Evolutionary conservation across 306 rosid genomes (phyloP), one percentile per base, ranked within the genome.

Genomic region (Glycine latifolia): DNA sequence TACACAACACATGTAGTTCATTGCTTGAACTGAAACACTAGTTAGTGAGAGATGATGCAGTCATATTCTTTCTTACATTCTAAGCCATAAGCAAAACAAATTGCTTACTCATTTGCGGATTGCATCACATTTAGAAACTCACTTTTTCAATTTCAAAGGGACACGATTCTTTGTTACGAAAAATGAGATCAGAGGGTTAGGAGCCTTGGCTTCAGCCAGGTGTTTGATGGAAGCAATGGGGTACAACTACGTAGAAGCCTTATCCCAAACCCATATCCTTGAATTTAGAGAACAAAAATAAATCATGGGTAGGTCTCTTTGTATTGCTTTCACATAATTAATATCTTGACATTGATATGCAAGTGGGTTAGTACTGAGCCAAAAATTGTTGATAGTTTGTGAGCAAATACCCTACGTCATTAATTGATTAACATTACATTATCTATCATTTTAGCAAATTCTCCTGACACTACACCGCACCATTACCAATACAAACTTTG

Each of bases 241-340:
- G 10, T 35, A 61, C 47, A 35, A 35, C 13, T 59, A 59, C 37
- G 65, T 12, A 39, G 5, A 58, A 58, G 33, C 63, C 63, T 58
- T 58, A 55, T 58, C 63, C 11, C 5, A 58, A 8, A 58, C 63
- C 33, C 35, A 47, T 47, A 58, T 56, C 3, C 33, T 58, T 58
- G 63, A 58, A 16, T 58, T 43, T 43, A 8, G 41, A n/a, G 73
- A 63, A 77, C 62, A 77, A 52, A 17, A 41, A 67, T 67, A 50
- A 7, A 43, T 43, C 47, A 43, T 7, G 47, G 47, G 9, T 7
- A 43, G 41, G 41, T 2, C 41, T 37, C 47, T 9, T 7, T 53
- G 62, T 3, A 44, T 71, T 62, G 70, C 71, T 71, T 71, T 78
- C 79, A 35, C 41, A 84, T 79, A 12, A 78, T 78, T 65, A 44